These are phyloP conservation scores for Alternaria gaisen DNA, from an alignment of 2,329 filamentous ascomycete genomes.

Conservation along the genomic window DNA sequence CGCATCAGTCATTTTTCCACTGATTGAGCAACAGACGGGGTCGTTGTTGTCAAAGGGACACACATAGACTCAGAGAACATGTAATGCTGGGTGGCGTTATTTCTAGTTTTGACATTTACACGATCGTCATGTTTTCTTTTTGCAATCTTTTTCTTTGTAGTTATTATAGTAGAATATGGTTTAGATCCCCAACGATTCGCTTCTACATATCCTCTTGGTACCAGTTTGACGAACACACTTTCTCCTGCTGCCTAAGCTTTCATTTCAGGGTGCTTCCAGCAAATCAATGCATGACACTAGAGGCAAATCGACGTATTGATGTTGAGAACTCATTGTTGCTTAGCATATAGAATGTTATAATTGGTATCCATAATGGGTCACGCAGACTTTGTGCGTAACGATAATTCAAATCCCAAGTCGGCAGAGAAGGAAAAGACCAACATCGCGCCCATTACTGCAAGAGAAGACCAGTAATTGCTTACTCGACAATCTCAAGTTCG, in stretches of 20 bases:
- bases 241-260: neutral
- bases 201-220: neutral
- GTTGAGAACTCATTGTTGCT: neutral
- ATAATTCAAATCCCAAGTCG: neutral
- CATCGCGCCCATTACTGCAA: neutral
- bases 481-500: conserved; percentile 74
- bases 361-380: neutral
- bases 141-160: conserved; percentile 1
- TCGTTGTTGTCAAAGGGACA: neutral
- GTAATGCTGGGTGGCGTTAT: conserved; percentile 1
- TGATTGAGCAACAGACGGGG: neutral
- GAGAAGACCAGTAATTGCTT: neutral
- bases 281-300: neutral
- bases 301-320: neutral
- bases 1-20: conserved; percentile 2
- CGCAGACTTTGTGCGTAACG: neutral
- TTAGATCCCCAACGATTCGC: neutral
- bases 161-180: neutral
- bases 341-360: neutral
- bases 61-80: neutral
- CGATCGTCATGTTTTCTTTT: neutral
- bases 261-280: neutral
- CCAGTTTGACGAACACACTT: neutral
- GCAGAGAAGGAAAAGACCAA: neutral
- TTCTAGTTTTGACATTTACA: neutral